Evolutionary conservation across 805 yeast genomes (phyloP), one percentile per base, ranked within the genome.

Genomic region (Lachancea mirantina): DNA sequence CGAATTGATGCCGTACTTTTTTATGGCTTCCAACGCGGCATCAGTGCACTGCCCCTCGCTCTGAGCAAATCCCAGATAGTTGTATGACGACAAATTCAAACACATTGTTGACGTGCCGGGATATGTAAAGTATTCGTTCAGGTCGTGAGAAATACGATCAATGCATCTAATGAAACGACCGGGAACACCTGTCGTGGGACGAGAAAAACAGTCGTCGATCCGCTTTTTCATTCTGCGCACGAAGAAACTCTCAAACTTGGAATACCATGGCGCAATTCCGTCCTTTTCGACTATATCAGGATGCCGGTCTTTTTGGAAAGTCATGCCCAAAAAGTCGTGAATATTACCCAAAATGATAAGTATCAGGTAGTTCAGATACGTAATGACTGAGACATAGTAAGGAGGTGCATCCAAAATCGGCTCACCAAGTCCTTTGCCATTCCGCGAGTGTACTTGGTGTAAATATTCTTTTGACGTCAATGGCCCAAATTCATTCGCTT

Each of bases 101-200:
- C 94, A 84, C 44, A 80, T 79, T 6, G 74, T 72, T 3, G 82
- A 70, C 9, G 77, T 68, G 8, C 96, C 96, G 23, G 84, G 74
- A 52, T 81, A 84, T 20, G 75, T 68, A 53, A 80, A 84, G 35
- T 74, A 68, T 23, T 68, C 67, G 52, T 76, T 76, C 49, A 73
- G 72, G 45, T 80, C 79, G 28, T 69, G 67, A n/a, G 87, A 70
- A 19, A 66, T 61, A 47, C 98, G 75, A 48, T 85, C 88, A 49
- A 80, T 78, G 48, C 95, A 79, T 37, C 77, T 73, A 47, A 89
- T 77, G 50, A 68, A 79, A 57, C 99, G 76, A 17, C 99, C 99
- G 1, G 99, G 97, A 14, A 89, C 97, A 32, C 96, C 97, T 39
- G 83, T 81, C n/a, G 94, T 84, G 26, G 96, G 96, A 55, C 95